phyloP scores from a whole-genome alignment of 345 rosid species.

The Cardamine chenopodiifolia region DNA sequence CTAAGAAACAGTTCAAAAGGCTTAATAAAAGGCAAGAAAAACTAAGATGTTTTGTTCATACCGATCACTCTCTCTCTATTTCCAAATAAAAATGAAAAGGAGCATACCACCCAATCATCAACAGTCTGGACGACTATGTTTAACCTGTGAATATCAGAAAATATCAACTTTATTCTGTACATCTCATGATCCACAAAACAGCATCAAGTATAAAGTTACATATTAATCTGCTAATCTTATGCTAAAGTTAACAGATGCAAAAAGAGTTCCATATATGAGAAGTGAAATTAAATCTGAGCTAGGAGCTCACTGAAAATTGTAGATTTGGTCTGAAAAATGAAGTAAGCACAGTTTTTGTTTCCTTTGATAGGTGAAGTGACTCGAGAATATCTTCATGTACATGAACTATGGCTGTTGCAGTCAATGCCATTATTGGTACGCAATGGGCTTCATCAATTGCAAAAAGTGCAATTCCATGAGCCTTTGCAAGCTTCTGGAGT shows the following conservation, averaged over 20 bases:
- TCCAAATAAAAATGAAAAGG: conserved; percentile 33
- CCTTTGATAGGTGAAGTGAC: conserved; percentile 68
- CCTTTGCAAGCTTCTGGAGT: conserved; percentile 74
- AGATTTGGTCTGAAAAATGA: conserved; percentile 84
- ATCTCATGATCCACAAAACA: conserved; percentile 9
- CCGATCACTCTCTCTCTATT: conserved; percentile 42
- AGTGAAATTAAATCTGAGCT: background rate
- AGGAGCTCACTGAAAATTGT: conserved; percentile 62
- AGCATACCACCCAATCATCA: conserved; percentile 86
- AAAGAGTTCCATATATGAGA: conserved; percentile 2
- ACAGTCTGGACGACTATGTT: conserved; percentile 68
- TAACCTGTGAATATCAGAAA: conserved; percentile 58
- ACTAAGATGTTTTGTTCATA: conserved; percentile 32
- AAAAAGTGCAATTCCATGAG: conserved; percentile 78
- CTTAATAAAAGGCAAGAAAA: background rate
- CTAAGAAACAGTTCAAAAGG: background rate
- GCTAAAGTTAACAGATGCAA: conserved; percentile 9
- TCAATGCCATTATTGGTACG: conserved; percentile 90
- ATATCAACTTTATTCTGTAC: background rate
- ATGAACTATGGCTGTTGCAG: conserved; percentile 82
- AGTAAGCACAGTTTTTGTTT: conserved; percentile 74
- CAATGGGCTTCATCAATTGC: conserved; percentile 95
- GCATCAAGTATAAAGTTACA: background rate
- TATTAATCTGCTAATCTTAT: background rate
- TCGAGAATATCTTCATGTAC: conserved; percentile 76